Conservation (phyloP, 345 rosid species). For the Syzygium aromaticum region DNA sequence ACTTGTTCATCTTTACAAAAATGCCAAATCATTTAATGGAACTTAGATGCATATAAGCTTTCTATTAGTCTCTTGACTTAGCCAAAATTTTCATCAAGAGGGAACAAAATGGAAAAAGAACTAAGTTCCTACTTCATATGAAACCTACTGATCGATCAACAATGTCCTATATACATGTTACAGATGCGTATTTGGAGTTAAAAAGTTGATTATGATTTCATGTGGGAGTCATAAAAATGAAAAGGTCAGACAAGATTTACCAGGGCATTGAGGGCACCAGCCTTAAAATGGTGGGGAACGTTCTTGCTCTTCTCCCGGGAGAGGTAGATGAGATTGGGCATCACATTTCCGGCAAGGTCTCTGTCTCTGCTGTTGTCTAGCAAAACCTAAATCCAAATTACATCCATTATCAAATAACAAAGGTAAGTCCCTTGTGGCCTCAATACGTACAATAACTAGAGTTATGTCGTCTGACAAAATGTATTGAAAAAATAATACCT, state of each 20-base stretch:
- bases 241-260: neutral
- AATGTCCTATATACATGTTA: neutral
- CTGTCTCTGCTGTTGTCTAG: slow-evolving; percentile 28
- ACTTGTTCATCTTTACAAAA: neutral
- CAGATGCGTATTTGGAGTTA: neutral
- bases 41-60: neutral
- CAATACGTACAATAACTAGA: neutral
- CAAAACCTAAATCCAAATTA: slow-evolving; percentile 22
- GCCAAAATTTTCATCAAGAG: neutral
- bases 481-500: neutral
- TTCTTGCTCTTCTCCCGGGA: slow-evolving; percentile 51
- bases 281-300: slow-evolving; percentile 58
- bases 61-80: neutral
- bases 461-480: neutral
- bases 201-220: neutral
- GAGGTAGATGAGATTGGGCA: slow-evolving; percentile 66
- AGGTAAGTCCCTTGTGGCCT: neutral
- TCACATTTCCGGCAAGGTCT: slow-evolving; percentile 16
- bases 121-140: neutral
- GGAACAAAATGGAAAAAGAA: neutral
- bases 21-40: neutral
- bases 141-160: neutral
- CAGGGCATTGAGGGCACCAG: slow-evolving; percentile 74
- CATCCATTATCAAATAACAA: neutral
- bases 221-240: neutral